Base-by-base conservation (phyloP, 257 asterid genomes). In the Forsythia suspensa region DNA sequence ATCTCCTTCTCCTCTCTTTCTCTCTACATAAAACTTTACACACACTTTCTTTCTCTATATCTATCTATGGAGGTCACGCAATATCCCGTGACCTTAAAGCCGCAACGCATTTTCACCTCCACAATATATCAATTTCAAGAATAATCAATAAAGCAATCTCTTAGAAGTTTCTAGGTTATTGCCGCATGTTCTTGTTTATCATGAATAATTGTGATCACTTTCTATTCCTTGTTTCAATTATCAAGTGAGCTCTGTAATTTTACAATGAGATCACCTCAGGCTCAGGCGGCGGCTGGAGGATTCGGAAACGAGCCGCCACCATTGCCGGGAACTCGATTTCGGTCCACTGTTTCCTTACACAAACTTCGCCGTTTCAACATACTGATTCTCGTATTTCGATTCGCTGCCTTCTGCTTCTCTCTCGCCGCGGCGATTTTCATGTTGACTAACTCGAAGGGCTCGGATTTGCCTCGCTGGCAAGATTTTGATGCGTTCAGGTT, bases 391-490 rank as follows among this genome's bases (percentile, higher is more conserved):
- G 75, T 85, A 0, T 84, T 85, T 81, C 89, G 91, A 16, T 83
- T 84, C 43, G 85, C 84, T 8, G 57, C 89, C 8, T 82, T 87
- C 37, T 87, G 91, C 88, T 87, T 87, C 83, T 75, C 89, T 11
- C 82, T 87, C 11, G 89, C 91, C 42, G 84, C 89, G 4, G 86
- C 91, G 37, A 73, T 87, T 59, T 87, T 87, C 66, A 87, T 85
- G 91, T 77, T 83, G 57, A 39, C 88, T 0, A 87, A 83, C 18
- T 83, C 89, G 61, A 86, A 75, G 16, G 90, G 74, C 41, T 51
- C 82, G 8, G 70, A 51, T 39, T 82, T 77, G 1, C 88, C 88
- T 40, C 73, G 80, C 72, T 87, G 91, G 91, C 39, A 51, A 18
- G 85, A 87, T 39, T 87, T 81, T 75, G 82, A 85, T 8, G 85